Conservation (phyloP, 2,329 filamentous ascomycete species). For the Sclerotinia minor region DNA sequence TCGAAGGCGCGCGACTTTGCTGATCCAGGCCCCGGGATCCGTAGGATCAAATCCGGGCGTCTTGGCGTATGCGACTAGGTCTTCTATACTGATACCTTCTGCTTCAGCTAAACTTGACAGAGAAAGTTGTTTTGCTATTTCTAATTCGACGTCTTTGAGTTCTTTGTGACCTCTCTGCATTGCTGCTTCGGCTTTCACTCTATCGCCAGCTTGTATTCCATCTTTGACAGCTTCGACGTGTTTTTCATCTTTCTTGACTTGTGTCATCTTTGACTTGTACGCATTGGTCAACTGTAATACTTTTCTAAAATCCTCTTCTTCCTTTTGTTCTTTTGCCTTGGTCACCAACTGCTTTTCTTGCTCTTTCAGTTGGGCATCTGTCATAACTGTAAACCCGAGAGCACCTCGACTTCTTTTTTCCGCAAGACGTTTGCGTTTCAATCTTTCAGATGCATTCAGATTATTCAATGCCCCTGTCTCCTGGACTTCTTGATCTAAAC, state of each 20-base stretch:
- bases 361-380: not conserved
- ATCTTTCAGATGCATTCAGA: slow-evolving; percentile 8
- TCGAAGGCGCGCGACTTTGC: not conserved
- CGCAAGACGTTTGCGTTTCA: slow-evolving; percentile 5
- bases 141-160: no score
- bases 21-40: not conserved
- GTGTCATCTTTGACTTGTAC: not conserved
- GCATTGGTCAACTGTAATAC: not conserved
- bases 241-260: not conserved
- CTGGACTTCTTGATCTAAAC: not conserved
- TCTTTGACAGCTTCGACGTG: not conserved
- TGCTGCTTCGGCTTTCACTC: not conserved
- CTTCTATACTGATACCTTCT: not conserved
- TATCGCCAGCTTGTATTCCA: not conserved
- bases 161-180: not conserved
- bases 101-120: not conserved
- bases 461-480: not conserved
- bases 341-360: not conserved
- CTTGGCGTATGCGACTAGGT: not conserved
- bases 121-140: not conserved
- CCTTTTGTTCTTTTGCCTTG: slow-evolving; percentile 1
- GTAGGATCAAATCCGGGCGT: not conserved
- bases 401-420: not conserved
- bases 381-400: not conserved
- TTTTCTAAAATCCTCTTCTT: not conserved